Percentiles rank a stretch among this genome's conserved stretches.
Conservation (phyloP, 805 yeast genomes). For the Ogataea philodendri region DNA sequence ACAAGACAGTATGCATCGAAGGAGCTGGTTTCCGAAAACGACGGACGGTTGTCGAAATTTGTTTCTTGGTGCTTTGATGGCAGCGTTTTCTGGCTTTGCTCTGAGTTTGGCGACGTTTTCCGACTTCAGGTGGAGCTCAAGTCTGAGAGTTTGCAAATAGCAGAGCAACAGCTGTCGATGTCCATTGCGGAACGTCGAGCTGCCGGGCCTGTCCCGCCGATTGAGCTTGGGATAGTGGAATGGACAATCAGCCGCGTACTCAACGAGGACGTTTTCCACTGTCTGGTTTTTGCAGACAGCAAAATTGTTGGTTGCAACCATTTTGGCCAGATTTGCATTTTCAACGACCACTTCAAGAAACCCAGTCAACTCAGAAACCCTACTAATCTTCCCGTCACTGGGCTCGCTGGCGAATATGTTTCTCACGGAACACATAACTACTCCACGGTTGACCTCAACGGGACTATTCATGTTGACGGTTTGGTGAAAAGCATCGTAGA, state of each 20-base stretch:
- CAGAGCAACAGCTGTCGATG: constrained; percentile 4
- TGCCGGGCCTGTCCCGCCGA: not conserved
- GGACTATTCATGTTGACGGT: constrained; percentile 1
- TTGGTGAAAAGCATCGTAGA: constrained; percentile 5
- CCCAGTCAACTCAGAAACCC: not conserved
- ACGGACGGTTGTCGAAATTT: constrained; percentile 14
- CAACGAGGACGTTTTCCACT: constrained; percentile 4
- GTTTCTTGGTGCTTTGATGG: constrained; percentile 10
- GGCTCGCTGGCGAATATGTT: not conserved
- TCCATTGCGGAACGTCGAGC: constrained; percentile 17
- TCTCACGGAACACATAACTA: constrained; percentile 4
- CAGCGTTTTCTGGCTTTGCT: constrained; percentile 4
- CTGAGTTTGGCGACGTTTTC: constrained; percentile 12
- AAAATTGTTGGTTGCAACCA: constrained; percentile 5
- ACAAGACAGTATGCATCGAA: constrained; percentile 11
- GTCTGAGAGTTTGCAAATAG: constrained; percentile 5
- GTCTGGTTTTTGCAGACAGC: not conserved
- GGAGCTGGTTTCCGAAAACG: constrained; percentile 9
- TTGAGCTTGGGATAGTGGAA: constrained; percentile 8
- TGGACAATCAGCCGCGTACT: constrained; percentile 12
- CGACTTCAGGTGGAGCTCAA: constrained; percentile 1
- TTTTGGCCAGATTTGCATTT: constrained; percentile 4
- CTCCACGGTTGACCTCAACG: constrained; percentile 2
- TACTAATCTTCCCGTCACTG: constrained; percentile 2
- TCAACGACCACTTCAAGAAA: not conserved